phyloP scores from a whole-genome alignment of 192 early-diverging fungal species.

The Geosiphon pyriformis region DNA sequence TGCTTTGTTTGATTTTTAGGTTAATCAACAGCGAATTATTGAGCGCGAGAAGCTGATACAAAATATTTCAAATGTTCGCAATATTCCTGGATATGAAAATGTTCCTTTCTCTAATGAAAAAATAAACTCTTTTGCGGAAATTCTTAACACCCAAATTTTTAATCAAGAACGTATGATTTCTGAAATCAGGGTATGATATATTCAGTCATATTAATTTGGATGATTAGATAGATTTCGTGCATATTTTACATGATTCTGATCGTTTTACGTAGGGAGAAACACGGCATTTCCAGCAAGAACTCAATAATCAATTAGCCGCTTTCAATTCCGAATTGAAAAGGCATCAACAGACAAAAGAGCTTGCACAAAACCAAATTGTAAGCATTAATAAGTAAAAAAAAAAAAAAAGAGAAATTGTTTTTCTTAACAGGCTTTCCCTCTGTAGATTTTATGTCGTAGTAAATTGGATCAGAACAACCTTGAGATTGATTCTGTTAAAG shows the following conservation, averaged over 20 bases:
- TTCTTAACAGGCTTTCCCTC: too few relatives aligned
- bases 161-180: too few relatives aligned
- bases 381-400: too few relatives aligned
- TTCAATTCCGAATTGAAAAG: constrained; percentile 31
- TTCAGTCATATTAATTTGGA: too few relatives aligned
- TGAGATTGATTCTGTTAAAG: background rate
- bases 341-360: constrained; percentile 30
- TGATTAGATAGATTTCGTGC: too few relatives aligned
- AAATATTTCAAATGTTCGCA: constrained; percentile 33
- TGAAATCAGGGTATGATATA: too few relatives aligned
- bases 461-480: background rate
- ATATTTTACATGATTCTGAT: too few relatives aligned
- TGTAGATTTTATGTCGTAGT: background rate
- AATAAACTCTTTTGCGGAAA: constrained; percentile 36
- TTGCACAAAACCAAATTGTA: constrained; percentile 14
- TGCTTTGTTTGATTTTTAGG: constrained; percentile 12
- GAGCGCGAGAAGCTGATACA: constrained; percentile 42
- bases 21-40: constrained; percentile 28
- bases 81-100: constrained; percentile 37
- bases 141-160: background rate
- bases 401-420: too few relatives aligned
- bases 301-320: background rate
- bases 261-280: background rate
- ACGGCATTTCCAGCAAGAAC: background rate
- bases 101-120: constrained; percentile 33